These are phyloP conservation scores for Areca catechu DNA, from an alignment of 176 grass and related monocot genomes.

Conservation along the genomic window DNA sequence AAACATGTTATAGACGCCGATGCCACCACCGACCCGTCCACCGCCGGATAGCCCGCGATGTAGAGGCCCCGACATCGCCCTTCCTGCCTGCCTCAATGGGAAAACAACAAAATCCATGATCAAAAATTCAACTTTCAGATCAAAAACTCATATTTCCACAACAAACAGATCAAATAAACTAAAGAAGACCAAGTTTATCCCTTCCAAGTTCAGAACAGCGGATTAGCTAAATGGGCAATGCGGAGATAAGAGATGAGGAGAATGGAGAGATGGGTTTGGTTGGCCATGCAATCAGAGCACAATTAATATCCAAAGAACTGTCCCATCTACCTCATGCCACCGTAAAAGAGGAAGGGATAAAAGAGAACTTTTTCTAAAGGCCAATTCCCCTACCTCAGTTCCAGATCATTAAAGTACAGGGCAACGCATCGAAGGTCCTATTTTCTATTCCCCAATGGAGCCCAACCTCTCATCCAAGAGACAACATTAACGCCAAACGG, in stretches of 20 bases:
- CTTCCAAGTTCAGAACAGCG: not conserved
- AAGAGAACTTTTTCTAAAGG: not conserved
- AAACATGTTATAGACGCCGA: constrained; percentile 12
- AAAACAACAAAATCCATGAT: constrained; percentile 5
- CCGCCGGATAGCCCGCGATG: constrained; percentile 67
- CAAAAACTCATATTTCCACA: not conserved
- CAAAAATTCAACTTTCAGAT: constrained; percentile 11
- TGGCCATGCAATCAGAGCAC: not conserved
- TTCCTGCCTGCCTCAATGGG: not conserved
- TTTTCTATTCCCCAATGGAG: not conserved
- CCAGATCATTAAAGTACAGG: constrained; percentile 12
- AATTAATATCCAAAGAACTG: constrained; percentile 13
- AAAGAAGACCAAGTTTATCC: not conserved
- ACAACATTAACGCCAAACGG: not conserved
- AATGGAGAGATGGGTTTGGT: not conserved
- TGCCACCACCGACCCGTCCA: not conserved
- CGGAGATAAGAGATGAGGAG: not conserved
- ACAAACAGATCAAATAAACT: not conserved
- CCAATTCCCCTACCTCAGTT: not conserved
- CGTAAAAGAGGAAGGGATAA: not conserved
- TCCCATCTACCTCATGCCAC: constrained; percentile 7
- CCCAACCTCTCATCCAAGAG: not conserved
- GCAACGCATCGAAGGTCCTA: not conserved
- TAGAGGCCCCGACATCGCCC: constrained; percentile 65
- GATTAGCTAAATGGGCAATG: not conserved